Conservation (phyloP, 306 rosid genomes). For the Mucuna pruriens region DNA sequence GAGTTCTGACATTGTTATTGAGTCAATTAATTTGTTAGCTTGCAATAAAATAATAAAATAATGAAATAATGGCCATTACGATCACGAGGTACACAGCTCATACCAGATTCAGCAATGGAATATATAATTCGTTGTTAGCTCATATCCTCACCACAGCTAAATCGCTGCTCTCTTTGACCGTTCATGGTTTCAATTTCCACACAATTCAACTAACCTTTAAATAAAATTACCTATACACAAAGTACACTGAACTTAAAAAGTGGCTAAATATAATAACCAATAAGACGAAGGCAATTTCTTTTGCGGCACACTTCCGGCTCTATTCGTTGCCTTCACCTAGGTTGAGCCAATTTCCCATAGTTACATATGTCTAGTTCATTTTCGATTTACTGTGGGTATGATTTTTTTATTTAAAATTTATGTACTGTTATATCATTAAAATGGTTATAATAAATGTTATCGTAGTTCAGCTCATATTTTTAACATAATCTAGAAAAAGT, state of each 20-base stretch:
- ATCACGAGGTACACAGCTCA: slow-evolving; percentile 42
- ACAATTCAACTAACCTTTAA: slow-evolving; percentile 35
- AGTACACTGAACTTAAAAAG: slow-evolving; percentile 1
- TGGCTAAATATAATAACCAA: no score
- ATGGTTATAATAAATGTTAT: neutral
- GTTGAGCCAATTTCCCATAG: neutral
- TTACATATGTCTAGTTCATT: neutral
- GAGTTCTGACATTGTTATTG: slow-evolving; percentile 30
- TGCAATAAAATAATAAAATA: slow-evolving; percentile 6
- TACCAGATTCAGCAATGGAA: neutral
- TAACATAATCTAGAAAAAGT: neutral
- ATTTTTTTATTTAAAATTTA: neutral
- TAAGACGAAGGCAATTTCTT: neutral
- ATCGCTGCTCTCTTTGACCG: slow-evolving; percentile 34
- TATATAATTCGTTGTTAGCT: neutral
- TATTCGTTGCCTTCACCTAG: neutral
- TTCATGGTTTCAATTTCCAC: slow-evolving; percentile 10
- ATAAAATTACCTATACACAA: neutral
- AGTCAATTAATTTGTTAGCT: neutral
- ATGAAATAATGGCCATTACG: slow-evolving; percentile 8
- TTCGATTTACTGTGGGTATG: neutral
- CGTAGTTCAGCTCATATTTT: neutral
- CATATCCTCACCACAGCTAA: neutral
- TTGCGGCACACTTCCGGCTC: neutral
- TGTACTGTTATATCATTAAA: neutral